Percentiles rank a stretch among this genome's conserved stretches.
Conservation (phyloP, 2,329 filamentous ascomycete species). For the Penicillium oxalicum region DNA sequence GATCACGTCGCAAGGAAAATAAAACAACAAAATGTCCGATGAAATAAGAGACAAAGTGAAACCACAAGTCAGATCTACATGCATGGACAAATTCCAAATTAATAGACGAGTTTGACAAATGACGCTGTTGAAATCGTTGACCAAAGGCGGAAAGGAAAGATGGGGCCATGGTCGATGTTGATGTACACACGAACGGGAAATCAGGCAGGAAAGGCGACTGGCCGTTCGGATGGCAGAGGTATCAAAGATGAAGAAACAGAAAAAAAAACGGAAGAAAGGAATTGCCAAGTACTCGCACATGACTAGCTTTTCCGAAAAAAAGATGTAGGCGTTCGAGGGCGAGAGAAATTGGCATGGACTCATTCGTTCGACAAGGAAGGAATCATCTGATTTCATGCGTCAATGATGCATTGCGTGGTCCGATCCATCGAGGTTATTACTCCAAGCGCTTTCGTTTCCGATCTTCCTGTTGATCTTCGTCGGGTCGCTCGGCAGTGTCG, state of each 20-base stretch:
- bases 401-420: not conserved
- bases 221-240: not conserved
- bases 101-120: conserved; percentile 2
- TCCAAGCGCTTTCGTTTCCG: conserved; percentile 56
- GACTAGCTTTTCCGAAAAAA: too few relatives aligned
- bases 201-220: conserved; percentile 3
- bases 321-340: not conserved
- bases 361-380: not conserved
- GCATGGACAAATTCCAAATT: not conserved
- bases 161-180: conserved; percentile 6
- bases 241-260: too few relatives aligned
- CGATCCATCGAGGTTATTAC: conserved; percentile 24
- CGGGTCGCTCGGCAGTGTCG: conserved; percentile 60
- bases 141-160: not conserved
- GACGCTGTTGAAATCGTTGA: conserved; percentile 1
- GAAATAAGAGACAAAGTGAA: not conserved
- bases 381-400: not conserved
- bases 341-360: not conserved
- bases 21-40: conserved; percentile 1
- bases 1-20: conserved; percentile 17
- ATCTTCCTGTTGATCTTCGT: conserved; percentile 59
- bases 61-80: too few relatives aligned
- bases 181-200: conserved; percentile 10
- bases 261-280: too few relatives aligned
- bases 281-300: too few relatives aligned